phyloP scores from a whole-genome alignment of 108 stramenopile species.

The Nitzschia sp. region DNA sequence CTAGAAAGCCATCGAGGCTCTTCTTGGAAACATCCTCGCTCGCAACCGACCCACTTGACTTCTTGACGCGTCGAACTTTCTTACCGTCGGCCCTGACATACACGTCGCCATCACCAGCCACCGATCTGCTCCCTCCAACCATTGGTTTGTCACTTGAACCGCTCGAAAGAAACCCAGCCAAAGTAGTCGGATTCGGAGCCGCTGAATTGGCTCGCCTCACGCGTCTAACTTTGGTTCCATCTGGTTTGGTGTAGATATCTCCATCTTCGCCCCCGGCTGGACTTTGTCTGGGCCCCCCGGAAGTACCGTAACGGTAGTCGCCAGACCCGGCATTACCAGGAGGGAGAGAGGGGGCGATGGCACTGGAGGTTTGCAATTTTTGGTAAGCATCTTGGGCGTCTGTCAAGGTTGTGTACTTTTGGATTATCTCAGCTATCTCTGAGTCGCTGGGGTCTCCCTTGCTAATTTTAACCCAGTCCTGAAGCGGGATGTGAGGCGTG shows the following conservation, averaged over 20 bases:
- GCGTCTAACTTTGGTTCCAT: slow-evolving; percentile 53
- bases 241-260: slow-evolving; percentile 46
- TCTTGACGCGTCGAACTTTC: slow-evolving; percentile 48
- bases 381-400: slow-evolving; percentile 16
- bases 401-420: slow-evolving; percentile 13
- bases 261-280: slow-evolving; percentile 17
- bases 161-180: slow-evolving; percentile 26
- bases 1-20: slow-evolving; percentile 30
- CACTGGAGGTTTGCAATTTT: slow-evolving; percentile 6
- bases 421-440: slow-evolving; percentile 6
- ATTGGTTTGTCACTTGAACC: background rate
- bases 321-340: slow-evolving; percentile 20
- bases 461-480: slow-evolving; percentile 28
- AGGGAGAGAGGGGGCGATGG: slow-evolving; percentile 15
- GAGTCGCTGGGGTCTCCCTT: slow-evolving; percentile 12
- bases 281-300: slow-evolving; percentile 6
- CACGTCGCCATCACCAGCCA: slow-evolving; percentile 44
- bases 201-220: slow-evolving; percentile 26
- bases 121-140: slow-evolving; percentile 12
- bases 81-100: slow-evolving; percentile 56
- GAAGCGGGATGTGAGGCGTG: slow-evolving; percentile 8
- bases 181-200: background rate
- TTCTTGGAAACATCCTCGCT: slow-evolving; percentile 12
- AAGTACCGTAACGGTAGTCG: slow-evolving; percentile 19
- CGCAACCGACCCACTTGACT: slow-evolving; percentile 11